Evolutionary conservation across 495 filamentous ascomycete species (phyloP), one percentile per base, ranked within the genome.

Genomic region (Aspergillus wentii): DNA sequence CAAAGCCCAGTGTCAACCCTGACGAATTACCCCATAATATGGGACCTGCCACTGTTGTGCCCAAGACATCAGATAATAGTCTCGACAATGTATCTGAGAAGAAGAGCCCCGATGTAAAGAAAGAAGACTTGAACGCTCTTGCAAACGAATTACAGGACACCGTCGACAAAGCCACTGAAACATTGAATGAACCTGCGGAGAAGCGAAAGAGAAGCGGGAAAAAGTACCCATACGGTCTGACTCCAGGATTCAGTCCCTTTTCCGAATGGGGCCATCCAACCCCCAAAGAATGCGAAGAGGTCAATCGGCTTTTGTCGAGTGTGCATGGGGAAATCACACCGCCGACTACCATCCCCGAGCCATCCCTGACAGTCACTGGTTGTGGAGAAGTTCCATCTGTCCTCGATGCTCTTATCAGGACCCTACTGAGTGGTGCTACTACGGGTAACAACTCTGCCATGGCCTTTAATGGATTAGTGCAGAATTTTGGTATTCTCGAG

Each of bases 371-470:
- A 3, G 75, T 88, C 10, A 78, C 89, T 13, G 91, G 90, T 2
- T 98, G 92, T 48, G 92, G 92, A 10, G 90, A 98, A 57, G 92
- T 96, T 0, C 91, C 91, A 0, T 91, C 82, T 14, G 80, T 96
- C 1, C 71, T 98, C 0, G 92, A 97, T 53, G 92, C 90, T 0
- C 65, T 98, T 0, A 75, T 95, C 16, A 76, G 89, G 17, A 95
- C 89, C 0, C 54, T 83, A 4, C 72, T 95, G 17, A 94, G 86
- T 54, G 85, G 83, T 1, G 79, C 82, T 5, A 92, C 86, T 0
- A 79, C 76, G 0, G 72, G 76, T 37, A 74, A 52, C 4, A 85
- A 87, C 40, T 76, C 85, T 4, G 73, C 80, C 40, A 64, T 57
- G 26, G 83, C 89, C 6, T 82, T 96, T 40, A 62, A 80, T 41